Conservation (phyloP, 2,329 filamentous ascomycete genomes). For the Aureobasidium sp. region DNA sequence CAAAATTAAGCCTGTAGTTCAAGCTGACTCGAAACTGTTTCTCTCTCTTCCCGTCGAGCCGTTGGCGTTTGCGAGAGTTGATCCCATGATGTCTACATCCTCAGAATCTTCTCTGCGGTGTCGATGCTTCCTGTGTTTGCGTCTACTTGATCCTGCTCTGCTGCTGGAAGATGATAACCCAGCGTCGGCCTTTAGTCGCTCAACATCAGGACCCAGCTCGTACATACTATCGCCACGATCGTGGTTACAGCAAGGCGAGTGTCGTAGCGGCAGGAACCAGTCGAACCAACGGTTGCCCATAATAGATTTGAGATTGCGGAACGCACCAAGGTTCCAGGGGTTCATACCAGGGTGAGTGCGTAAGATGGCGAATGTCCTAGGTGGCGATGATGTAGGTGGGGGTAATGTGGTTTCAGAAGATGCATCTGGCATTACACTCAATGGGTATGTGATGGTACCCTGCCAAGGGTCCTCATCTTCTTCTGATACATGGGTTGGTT, state of each 20-base stretch:
- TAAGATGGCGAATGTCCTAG: conserved; percentile 71
- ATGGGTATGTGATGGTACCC: conserved; percentile 53
- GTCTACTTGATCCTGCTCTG: not conserved
- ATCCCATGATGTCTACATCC: conserved; percentile 5
- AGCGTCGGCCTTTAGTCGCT: conserved; percentile 27
- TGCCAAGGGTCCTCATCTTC: conserved; percentile 23
- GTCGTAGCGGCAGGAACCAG: conserved; percentile 72
- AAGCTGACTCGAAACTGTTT: not conserved
- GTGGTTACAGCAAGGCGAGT: conserved; percentile 67
- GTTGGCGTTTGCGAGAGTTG: conserved; percentile 9
- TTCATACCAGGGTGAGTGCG: conserved; percentile 68
- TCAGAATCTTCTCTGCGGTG: not conserved
- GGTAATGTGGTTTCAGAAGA: conserved; percentile 26
- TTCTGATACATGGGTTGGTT: not conserved
- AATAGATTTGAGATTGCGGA: conserved; percentile 67
- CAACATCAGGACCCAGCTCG: conserved; percentile 30
- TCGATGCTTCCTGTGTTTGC: not conserved
- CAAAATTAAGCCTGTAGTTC: not conserved
- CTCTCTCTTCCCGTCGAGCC: conserved; percentile 1
- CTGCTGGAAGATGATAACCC: conserved; percentile 17
- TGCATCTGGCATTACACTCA: conserved; percentile 29
- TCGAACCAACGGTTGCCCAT: conserved; percentile 68
- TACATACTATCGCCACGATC: conserved; percentile 27
- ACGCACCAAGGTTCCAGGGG: conserved; percentile 70
- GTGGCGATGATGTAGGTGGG: conserved; percentile 18